Conservation (phyloP, 2,329 filamentous ascomycete species). For the Trichothecium roseum region DNA sequence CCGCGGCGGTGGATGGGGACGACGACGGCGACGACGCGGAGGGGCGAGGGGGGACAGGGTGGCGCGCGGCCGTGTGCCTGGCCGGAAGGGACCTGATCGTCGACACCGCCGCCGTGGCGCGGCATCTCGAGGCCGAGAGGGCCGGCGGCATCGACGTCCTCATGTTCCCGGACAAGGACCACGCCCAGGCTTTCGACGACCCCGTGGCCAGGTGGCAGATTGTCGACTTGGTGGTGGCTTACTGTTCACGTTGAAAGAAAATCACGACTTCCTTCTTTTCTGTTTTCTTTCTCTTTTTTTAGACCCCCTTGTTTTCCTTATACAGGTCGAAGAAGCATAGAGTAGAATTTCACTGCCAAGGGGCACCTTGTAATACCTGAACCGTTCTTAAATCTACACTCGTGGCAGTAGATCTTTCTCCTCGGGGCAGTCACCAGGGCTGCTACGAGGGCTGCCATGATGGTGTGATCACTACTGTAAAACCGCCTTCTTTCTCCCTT, state of each 20-base stretch:
- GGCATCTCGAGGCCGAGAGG: conserved; percentile 33
- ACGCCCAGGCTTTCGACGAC: conserved; percentile 51
- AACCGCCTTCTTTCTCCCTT: no score
- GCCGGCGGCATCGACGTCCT: conserved; percentile 39
- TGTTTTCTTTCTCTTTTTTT: no score
- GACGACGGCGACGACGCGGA: conserved; percentile 6
- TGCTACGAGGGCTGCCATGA: no score
- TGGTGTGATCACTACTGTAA: no score
- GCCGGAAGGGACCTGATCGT: conserved; percentile 55
- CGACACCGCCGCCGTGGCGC: conserved; percentile 44
- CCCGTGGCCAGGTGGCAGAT: conserved; percentile 14
- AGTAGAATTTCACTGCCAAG: no score
- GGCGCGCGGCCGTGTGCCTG: conserved; percentile 45
- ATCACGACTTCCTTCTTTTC: no score
- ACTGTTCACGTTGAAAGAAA: conserved; percentile 11
- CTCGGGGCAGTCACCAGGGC: no score
- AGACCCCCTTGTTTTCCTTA: no score
- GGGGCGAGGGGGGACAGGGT: conserved; percentile 8
- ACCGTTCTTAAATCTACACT: no score
- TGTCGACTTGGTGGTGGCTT: conserved; percentile 16
- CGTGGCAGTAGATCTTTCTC: no score
- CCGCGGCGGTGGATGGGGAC: conserved; percentile 1
- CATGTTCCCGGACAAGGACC: conserved; percentile 52
- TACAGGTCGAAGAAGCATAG: no score
- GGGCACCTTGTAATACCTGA: no score